phyloP scores from a whole-genome alignment of 768 basidiomycete genomes.

The Kockovaella imperatae region DNA sequence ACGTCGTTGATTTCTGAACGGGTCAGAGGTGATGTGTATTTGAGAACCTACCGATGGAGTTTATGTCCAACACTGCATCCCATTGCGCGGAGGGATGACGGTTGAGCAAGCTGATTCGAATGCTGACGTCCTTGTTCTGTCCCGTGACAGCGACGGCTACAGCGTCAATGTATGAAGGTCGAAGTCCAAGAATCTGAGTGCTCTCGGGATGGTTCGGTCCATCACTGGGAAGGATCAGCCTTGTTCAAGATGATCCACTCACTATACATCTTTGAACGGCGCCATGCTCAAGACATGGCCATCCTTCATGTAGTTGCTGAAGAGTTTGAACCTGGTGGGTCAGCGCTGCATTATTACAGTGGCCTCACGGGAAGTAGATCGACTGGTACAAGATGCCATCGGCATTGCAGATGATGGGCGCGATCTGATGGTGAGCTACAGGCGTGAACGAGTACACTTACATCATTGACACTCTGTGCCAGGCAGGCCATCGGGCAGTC shows the following conservation, averaged over 20 bases:
- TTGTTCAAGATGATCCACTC: neutral
- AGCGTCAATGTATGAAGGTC: constrained; percentile 50
- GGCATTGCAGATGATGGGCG: constrained; percentile 48
- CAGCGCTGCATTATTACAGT: neutral
- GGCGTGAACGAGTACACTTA: constrained; percentile 18
- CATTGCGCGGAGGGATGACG: constrained; percentile 48
- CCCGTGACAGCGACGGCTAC: constrained; percentile 50
- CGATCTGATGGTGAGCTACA: constrained; percentile 42
- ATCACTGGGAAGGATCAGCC: constrained; percentile 42
- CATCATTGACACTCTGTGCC: constrained; percentile 51
- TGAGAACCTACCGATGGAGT: constrained; percentile 21
- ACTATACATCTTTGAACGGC: constrained; percentile 24
- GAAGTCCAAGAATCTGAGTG: constrained; percentile 48
- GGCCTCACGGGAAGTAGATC: constrained; percentile 45
- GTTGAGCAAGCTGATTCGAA: constrained; percentile 56
- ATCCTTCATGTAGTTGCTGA: constrained; percentile 54
- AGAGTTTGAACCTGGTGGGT: constrained; percentile 47
- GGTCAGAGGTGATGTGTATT: neutral
- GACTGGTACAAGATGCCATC: constrained; percentile 49
- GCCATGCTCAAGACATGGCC: constrained; percentile 25
- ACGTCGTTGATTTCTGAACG: constrained; percentile 46
- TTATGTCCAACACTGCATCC: constrained; percentile 23
- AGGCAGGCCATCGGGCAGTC: constrained; percentile 56
- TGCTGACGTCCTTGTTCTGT: constrained; percentile 34
- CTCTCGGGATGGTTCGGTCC: constrained; percentile 53